phyloP scores from a whole-genome alignment of 2,329 filamentous ascomycete species.

The Simplicillium aogashimaense region DNA sequence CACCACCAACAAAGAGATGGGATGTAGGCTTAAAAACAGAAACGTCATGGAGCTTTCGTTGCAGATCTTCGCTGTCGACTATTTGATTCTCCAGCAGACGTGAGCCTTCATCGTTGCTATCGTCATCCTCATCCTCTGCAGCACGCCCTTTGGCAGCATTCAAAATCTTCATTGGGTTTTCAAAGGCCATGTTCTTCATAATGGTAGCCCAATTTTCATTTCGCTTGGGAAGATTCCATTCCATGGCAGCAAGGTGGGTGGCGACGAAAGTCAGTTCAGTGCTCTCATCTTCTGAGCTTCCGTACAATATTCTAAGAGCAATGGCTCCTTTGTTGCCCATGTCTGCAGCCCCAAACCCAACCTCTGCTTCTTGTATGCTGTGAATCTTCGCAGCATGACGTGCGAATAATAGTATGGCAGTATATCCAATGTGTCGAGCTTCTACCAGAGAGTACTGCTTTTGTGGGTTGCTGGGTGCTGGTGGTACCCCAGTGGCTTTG shows the following conservation, averaged over 20 bases:
- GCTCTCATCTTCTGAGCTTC: constrained; percentile 19
- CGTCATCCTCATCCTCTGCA: constrained; percentile 3
- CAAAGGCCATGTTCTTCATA: constrained; percentile 70
- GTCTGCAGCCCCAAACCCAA: constrained; percentile 74
- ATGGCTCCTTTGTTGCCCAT: constrained; percentile 97
- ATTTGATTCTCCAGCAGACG: constrained; percentile 3
- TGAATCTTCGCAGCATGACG: constrained; percentile 50
- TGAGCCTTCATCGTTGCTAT: constrained; percentile 5
- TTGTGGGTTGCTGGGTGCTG: background rate
- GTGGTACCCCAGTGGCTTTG: no score
- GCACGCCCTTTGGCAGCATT: constrained; percentile 3
- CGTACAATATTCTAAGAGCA: constrained; percentile 60
- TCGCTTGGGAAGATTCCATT: constrained; percentile 62
- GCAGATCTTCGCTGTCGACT: constrained; percentile 18
- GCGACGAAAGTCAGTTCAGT: constrained; percentile 76
- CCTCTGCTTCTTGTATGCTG: constrained; percentile 65
- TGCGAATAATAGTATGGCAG: constrained; percentile 77
- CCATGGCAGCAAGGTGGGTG: constrained; percentile 82
- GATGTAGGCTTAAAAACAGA: constrained; percentile 66
- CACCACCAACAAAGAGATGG: constrained; percentile 79
- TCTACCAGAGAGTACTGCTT: constrained; percentile 59
- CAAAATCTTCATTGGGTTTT: constrained; percentile 35
- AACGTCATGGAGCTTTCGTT: constrained; percentile 39
- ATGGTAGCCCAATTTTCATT: constrained; percentile 87
- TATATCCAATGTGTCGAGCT: constrained; percentile 76